Evolutionary conservation across 768 basidiomycete species (phyloP), one percentile per base, ranked within the genome.

Genomic region (Lentinus tigrinus): DNA sequence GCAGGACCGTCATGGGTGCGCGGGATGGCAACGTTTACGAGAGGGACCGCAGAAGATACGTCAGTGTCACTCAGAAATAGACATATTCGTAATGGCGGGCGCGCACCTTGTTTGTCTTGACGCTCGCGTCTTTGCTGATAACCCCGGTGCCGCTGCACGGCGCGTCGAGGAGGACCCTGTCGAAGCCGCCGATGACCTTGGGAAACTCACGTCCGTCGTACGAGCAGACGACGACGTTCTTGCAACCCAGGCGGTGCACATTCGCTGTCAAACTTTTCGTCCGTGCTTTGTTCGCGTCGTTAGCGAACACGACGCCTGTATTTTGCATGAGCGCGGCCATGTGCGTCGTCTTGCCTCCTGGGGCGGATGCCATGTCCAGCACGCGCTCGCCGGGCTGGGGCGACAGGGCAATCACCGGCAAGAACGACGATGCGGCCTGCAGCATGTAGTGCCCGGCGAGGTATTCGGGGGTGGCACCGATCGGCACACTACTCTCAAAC

Each of bases 371-470:
- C 96, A 99, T 98, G 71, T 99, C 97, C 57, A 99, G 82, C 11
- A 98, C 85, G 11, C 95, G 89, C 69, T 98, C 97, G 58, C 91
- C 84, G 2, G 94, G 93, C 68, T 95, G 90, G 5, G 97, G 97
- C 24, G 85, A 79, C 38, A 99, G 88, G 3, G 97, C 93, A 62
- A 98, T 95, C 68, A 98, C 97, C 53, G 97, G 97, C n/a, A 99
- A 83, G 81, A 99, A 98, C 0, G 97, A 98, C 5, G 95, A 96
- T 11, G 97, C 97, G 6, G 97, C 93, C 78, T 99, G 97, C 24
- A 98, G 89, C 93, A 99, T 98, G 75, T 99, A 99, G 71, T 99
- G 95, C 2, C 97, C 97, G 0, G 97, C 95, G 38, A 99, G 85
- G 74, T 99, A 99, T 76, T 99, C 97, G 11, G 97, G 97, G 2